Evolutionary conservation across 768 basidiomycete species (phyloP).

Genomic region (Postia placenta): DNA sequence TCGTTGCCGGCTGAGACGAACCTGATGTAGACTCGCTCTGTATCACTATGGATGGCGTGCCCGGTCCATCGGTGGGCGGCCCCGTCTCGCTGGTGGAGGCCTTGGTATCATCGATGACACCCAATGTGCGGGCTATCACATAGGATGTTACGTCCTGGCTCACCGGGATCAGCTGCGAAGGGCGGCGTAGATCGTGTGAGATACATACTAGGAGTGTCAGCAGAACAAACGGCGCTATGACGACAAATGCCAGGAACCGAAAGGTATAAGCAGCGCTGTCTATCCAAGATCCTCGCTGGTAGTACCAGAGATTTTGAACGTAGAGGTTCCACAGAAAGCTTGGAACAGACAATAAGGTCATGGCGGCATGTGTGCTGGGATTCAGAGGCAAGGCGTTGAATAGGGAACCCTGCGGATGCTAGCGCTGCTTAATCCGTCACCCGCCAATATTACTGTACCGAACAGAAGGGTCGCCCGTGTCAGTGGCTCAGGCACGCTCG

Average conservation of each 20-base stretch:
- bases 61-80: not conserved
- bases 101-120: slow-evolving; percentile 68
- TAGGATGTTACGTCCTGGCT: slow-evolving; percentile 74
- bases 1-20: slow-evolving; percentile 5
- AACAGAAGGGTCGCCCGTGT: too few relatives aligned
- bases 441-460: too few relatives aligned
- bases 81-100: slow-evolving; percentile 58
- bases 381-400: too few relatives aligned
- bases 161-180: slow-evolving; percentile 1
- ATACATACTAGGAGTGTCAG: slow-evolving; percentile 56
- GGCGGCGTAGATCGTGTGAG: not conserved
- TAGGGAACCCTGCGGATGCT: too few relatives aligned
- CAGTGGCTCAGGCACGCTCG: too few relatives aligned
- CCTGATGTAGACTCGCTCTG: slow-evolving; percentile 9
- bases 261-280: slow-evolving; percentile 54
- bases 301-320: slow-evolving; percentile 56
- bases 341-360: slow-evolving; percentile 29
- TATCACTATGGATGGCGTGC: slow-evolving; percentile 11
- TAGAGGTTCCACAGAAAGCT: slow-evolving; percentile 53
- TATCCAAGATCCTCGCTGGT: slow-evolving; percentile 62
- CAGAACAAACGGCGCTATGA: slow-evolving; percentile 43
- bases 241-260: slow-evolving; percentile 55
- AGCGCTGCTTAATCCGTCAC: too few relatives aligned
- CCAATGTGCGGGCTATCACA: slow-evolving; percentile 76
- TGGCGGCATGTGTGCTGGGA: slow-evolving; percentile 8